A percentile compares a stretch with the other conserved stretches of the same genome.
Evolutionary conservation across 306 rosid genomes (phyloP).

Genomic region (Quercus variabilis): DNA sequence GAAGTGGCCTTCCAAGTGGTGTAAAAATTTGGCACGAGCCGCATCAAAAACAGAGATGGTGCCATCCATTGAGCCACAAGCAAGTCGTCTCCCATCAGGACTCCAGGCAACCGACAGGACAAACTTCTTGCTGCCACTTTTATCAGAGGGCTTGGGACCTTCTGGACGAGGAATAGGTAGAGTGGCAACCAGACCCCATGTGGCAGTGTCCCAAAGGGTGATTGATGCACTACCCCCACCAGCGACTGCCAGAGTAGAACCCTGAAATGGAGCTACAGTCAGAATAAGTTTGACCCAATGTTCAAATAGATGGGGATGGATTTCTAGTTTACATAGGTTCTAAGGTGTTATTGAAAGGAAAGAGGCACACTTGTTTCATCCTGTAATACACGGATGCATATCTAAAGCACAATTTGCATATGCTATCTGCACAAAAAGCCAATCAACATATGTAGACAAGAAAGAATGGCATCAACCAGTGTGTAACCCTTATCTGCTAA

Average conservation of each 20-base stretch:
- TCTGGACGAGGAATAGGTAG: slow-evolving; percentile 87
- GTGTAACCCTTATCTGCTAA: too few species aligned
- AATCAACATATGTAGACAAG: background rate
- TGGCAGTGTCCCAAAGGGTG: slow-evolving; percentile 88
- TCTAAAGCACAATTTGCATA: background rate
- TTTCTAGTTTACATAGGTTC: background rate
- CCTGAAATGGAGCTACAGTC: slow-evolving; percentile 40
- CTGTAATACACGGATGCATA: background rate
- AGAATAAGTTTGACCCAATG: slow-evolving; percentile 6
- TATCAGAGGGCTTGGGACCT: slow-evolving; percentile 78
- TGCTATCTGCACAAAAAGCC: background rate
- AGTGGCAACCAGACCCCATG: slow-evolving; percentile 75
- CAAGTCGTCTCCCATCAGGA: slow-evolving; percentile 74
- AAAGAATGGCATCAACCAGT: background rate
- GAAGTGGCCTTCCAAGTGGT: slow-evolving; percentile 92
- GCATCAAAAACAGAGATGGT: slow-evolving; percentile 85
- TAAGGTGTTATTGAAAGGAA: background rate
- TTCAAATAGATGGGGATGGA: background rate
- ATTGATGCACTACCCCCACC: slow-evolving; percentile 97
- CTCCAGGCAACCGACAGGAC: slow-evolving; percentile 97
- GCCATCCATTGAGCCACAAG: slow-evolving; percentile 98
- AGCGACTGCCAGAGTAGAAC: slow-evolving; percentile 90
- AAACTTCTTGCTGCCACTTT: slow-evolving; percentile 88
- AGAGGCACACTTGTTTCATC: background rate
- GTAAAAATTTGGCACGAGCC: slow-evolving; percentile 72